Evolutionary conservation across 306 rosid genomes (phyloP).

Genomic region (Oxytropis ochrocephala): DNA sequence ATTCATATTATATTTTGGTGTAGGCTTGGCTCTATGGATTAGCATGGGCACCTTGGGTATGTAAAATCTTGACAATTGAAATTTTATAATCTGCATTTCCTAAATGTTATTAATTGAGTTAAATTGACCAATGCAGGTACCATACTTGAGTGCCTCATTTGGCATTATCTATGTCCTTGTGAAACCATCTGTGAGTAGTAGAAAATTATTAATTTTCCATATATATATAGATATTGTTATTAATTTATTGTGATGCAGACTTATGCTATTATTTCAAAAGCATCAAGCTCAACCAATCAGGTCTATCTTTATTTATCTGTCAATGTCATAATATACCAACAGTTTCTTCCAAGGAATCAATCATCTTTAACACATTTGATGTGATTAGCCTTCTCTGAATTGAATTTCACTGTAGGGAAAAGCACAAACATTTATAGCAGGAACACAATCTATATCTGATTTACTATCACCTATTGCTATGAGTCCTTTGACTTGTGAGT

Average conservation of each 20-base stretch:
- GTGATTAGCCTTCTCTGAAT: background rate
- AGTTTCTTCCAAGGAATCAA: background rate
- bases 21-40: constrained; percentile 77
- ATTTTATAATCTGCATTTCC: background rate
- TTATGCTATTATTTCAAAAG: constrained; percentile 69
- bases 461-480: constrained; percentile 66
- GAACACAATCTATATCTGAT: constrained; percentile 65
- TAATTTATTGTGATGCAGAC: constrained; percentile 44
- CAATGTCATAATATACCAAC: background rate
- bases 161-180: constrained; percentile 58
- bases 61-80: background rate
- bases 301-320: constrained; percentile 21
- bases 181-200: constrained; percentile 62
- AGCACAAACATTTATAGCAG: constrained; percentile 79
- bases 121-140: constrained; percentile 47
- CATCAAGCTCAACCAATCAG: constrained; percentile 70
- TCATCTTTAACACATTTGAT: background rate
- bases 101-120: background rate
- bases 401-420: constrained; percentile 43
- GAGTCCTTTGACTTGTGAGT: constrained; percentile 83
- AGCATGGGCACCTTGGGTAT: constrained; percentile 93
- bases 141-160: constrained; percentile 68
- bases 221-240: background rate
- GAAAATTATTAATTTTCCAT: background rate
- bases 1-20: background rate